Percentiles rank a stretch among this genome's conserved stretches.
These are phyloP conservation scores for Teunomyces kruisii DNA, from an alignment of 805 yeast genomes.

Conservation along the genomic window DNA sequence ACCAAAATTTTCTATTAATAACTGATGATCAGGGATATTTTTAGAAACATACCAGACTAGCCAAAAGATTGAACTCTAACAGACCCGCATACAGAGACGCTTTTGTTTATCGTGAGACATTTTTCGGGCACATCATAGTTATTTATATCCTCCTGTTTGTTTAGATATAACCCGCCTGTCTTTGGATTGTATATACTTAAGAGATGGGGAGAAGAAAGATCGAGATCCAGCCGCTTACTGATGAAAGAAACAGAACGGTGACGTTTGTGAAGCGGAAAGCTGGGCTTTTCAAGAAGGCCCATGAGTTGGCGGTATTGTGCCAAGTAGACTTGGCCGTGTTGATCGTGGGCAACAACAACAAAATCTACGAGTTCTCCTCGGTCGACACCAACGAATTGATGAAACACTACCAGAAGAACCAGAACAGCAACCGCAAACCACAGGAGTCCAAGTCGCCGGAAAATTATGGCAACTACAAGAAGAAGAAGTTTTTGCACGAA, in stretches of 20 bases:
- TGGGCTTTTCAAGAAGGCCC: conserved; percentile 86
- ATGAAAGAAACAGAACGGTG: conserved; percentile 81
- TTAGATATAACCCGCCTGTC: not conserved
- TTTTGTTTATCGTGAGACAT: not conserved
- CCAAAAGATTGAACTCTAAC: too few species aligned
- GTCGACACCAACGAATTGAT: conserved; percentile 49
- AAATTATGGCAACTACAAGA: conserved; percentile 62
- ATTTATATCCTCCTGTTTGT: conserved; percentile 1
- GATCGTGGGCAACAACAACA: conserved; percentile 78
- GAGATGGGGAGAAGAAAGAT: conserved; percentile 96
- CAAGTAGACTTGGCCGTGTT: conserved; percentile 91
- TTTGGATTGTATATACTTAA: not conserved
- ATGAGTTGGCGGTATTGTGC: conserved; percentile 84
- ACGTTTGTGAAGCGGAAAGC: conserved; percentile 94
- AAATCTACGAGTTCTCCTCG: conserved; percentile 81
- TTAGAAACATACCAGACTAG: not conserved
- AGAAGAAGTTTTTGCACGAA: conserved; percentile 29
- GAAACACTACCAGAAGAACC: conserved; percentile 14
- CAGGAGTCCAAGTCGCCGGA: conserved; percentile 64
- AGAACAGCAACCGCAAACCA: conserved; percentile 21
- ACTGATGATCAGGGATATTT: not conserved
- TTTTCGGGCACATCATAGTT: not conserved
- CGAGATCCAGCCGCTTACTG: conserved; percentile 85
- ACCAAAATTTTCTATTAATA: not conserved
- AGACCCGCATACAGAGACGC: not conserved